These are phyloP conservation scores for Mycena indigotica DNA, from an alignment of 768 basidiomycete species.

Conservation along the genomic window DNA sequence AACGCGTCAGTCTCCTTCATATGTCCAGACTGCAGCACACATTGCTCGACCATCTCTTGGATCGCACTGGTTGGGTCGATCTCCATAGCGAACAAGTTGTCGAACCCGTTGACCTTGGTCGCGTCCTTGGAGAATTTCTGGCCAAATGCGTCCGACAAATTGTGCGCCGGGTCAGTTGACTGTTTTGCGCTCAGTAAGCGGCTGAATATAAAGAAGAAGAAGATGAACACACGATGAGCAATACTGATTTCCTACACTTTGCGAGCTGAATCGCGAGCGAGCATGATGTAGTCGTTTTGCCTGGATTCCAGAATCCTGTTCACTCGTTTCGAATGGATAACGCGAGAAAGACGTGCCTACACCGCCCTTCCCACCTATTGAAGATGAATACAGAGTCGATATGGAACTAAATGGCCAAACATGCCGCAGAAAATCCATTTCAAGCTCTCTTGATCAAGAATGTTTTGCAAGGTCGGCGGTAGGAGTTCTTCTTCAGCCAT, in stretches of 20 bases:
- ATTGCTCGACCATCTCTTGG: conserved; percentile 98
- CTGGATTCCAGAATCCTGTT: conserved; percentile 39
- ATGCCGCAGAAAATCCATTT: conserved; percentile 99
- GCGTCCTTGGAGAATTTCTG: conserved; percentile 99
- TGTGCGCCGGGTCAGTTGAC: conserved; percentile 99
- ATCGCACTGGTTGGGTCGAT: conserved; percentile 98
- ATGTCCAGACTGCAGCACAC: conserved; percentile 45
- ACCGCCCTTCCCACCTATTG: conserved; percentile 94
- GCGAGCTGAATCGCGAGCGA: conserved; percentile 97
- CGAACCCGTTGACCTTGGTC: conserved; percentile 95
- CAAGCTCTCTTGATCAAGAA: conserved; percentile 88
- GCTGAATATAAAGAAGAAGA: too few species aligned
- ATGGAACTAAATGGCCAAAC: conserved; percentile 34
- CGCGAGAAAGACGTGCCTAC: conserved; percentile 66
- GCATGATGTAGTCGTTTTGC: conserved; percentile 98
- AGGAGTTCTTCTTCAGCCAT: conserved; percentile 67
- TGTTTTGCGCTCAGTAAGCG: conserved; percentile 32
- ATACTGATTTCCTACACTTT: conserved; percentile 86
- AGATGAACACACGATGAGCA: conserved; percentile 77
- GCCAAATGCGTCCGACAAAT: conserved; percentile 96
- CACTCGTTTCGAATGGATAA: neutral
- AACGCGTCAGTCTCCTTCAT: neutral
- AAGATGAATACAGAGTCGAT: conserved; percentile 9
- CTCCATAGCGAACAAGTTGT: conserved; percentile 98
- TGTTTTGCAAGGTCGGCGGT: conserved; percentile 87